Conservation (phyloP, 2,329 filamentous ascomycete species). For the Purpureocillium takamizusanense region DNA sequence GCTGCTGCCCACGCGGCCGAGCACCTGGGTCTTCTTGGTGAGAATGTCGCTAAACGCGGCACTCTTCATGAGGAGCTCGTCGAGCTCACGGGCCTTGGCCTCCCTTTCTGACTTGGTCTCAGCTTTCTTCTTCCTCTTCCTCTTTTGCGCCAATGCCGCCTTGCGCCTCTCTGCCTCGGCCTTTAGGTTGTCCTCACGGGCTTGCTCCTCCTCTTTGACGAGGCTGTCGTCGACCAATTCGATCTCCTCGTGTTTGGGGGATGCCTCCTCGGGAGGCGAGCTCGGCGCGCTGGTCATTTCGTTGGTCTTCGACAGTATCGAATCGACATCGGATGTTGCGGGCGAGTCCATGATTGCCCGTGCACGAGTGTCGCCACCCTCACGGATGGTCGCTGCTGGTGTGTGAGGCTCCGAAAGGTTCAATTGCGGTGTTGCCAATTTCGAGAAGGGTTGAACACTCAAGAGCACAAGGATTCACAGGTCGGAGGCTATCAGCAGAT, state of each 20-base stretch:
- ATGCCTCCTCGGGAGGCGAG: slow-evolving; percentile 23
- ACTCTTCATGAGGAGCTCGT: slow-evolving; percentile 50
- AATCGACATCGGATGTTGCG: slow-evolving; percentile 22
- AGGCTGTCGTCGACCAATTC: slow-evolving; percentile 19
- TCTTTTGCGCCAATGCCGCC: slow-evolving; percentile 25
- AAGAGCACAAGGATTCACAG: too few species aligned
- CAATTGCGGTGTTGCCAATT: too few species aligned
- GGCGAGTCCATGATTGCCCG: slow-evolving; percentile 16
- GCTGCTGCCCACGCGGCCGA: slow-evolving; percentile 52
- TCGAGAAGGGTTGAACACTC: too few species aligned
- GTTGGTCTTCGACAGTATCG: slow-evolving; percentile 17
- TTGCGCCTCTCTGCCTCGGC: slow-evolving; percentile 38
- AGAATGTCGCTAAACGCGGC: slow-evolving; percentile 54
- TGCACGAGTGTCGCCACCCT: neutral
- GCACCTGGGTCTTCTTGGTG: slow-evolving; percentile 52
- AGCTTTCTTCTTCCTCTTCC: slow-evolving; percentile 39
- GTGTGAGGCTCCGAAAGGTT: too few species aligned
- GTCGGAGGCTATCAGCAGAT: neutral
- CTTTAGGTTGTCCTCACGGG: slow-evolving; percentile 28
- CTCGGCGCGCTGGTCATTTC: slow-evolving; percentile 26
- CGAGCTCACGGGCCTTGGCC: slow-evolving; percentile 48
- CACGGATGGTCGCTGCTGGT: too few species aligned
- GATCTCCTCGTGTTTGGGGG: slow-evolving; percentile 7
- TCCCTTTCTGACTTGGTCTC: slow-evolving; percentile 46
- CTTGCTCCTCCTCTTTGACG: slow-evolving; percentile 25